A percentile compares a stretch with the other conserved stretches of the same genome.
Evolutionary conservation across 805 yeast genomes (phyloP).

Genomic region (Kodamaea kakaduensis): DNA sequence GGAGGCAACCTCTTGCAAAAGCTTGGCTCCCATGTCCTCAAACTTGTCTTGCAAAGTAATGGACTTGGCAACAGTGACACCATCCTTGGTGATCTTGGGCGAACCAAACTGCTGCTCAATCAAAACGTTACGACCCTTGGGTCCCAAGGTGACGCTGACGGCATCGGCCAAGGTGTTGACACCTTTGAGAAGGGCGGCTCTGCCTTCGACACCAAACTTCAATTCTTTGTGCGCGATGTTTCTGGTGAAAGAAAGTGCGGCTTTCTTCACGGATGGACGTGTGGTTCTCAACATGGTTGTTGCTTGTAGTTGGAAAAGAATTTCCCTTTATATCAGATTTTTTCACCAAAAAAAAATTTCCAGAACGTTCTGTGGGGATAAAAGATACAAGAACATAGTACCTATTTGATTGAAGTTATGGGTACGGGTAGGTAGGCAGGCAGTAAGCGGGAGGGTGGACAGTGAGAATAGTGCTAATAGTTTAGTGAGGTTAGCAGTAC

Average conservation of each 20-base stretch:
- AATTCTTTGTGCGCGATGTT: conserved; percentile 79
- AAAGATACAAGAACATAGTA: too few relatives aligned
- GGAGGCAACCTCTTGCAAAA: conserved; percentile 93
- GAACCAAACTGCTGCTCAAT: conserved; percentile 96
- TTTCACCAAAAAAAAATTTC: conserved; percentile 11
- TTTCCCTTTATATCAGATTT: conserved; percentile 2
- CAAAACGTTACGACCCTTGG: conserved; percentile 94
- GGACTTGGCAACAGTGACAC: conserved; percentile 93
- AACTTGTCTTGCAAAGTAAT: conserved; percentile 81
- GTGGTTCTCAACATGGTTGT: conserved; percentile 45
- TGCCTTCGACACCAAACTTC: conserved; percentile 95
- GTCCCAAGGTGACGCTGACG: conserved; percentile 94
- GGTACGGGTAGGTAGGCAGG: too few relatives aligned
- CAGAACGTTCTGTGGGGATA: conserved; percentile 13
- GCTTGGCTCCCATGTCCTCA: conserved; percentile 94
- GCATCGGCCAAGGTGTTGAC: conserved; percentile 95
- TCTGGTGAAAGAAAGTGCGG: conserved; percentile 44
- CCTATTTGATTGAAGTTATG: too few relatives aligned
- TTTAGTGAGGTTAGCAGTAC: too few relatives aligned
- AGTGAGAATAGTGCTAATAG: too few relatives aligned
- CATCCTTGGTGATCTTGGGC: conserved; percentile 98
- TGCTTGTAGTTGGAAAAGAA: background rate
- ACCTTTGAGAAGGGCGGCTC: conserved; percentile 91
- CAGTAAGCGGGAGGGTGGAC: too few relatives aligned
- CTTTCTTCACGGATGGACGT: conserved; percentile 40